A percentile compares a stretch with the other conserved stretches of the same genome.
Conservation (phyloP, 2,329 filamentous ascomycete species). For the Teratosphaeria zuluensis region DNA sequence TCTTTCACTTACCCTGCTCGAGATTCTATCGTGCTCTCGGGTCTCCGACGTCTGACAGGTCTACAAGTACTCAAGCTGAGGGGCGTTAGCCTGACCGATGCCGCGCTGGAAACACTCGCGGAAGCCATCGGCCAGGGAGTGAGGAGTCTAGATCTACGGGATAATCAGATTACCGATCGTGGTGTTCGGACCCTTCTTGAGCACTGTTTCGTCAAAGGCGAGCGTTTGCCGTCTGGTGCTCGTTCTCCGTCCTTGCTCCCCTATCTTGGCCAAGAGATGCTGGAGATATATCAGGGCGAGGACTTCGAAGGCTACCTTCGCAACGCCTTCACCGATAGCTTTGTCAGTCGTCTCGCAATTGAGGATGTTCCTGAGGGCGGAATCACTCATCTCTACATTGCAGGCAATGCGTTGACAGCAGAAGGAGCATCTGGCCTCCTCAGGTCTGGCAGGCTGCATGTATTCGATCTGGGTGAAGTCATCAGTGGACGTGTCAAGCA, state of each 20-base stretch:
- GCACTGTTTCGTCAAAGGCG: conserved; percentile 36
- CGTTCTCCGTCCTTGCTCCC: conserved; percentile 23
- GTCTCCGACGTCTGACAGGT: conserved; percentile 37
- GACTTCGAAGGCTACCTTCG: conserved; percentile 45
- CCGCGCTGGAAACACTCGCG: conserved; percentile 43
- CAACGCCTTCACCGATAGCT: conserved; percentile 37
- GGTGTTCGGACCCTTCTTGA: conserved; percentile 44
- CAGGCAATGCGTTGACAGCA: conserved; percentile 46
- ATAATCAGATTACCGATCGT: conserved; percentile 49
- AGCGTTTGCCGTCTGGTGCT: background rate
- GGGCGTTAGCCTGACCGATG: conserved; percentile 44
- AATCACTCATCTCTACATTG: conserved; percentile 51
- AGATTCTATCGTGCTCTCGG: conserved; percentile 33
- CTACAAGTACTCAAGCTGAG: conserved; percentile 49
- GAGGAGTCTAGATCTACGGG: conserved; percentile 46
- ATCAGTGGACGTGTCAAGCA: conserved; percentile 21
- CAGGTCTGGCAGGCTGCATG: conserved; percentile 42
- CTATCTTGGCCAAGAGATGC: conserved; percentile 29
- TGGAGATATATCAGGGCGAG: conserved; percentile 33
- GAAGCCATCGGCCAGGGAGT: conserved; percentile 43
- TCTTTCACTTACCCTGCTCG: conserved; percentile 35
- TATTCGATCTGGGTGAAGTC: conserved; percentile 46
- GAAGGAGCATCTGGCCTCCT: conserved; percentile 47
- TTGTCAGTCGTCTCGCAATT: conserved; percentile 45
- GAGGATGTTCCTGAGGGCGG: conserved; percentile 46